These are phyloP conservation scores for Globomyces sp. DNA, from an alignment of 371 early-diverging fungal genomes.

Conservation along the genomic window DNA sequence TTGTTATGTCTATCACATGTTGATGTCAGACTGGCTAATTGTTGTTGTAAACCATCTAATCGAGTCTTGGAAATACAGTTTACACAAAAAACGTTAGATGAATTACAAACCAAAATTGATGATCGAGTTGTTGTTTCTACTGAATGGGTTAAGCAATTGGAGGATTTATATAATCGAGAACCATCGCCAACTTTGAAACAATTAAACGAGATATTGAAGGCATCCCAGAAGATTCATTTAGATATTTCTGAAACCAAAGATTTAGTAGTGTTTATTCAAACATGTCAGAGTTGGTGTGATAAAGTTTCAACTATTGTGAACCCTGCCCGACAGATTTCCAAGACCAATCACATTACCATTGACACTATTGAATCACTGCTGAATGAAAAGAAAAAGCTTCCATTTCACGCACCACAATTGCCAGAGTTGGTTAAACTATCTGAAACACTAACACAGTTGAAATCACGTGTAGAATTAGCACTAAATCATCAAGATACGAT, in stretches of 20 bases:
- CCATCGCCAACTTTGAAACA: constrained; percentile 54
- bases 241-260: constrained; percentile 46
- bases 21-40: not conserved
- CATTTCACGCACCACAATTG: constrained; percentile 55
- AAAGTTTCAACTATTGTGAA: constrained; percentile 33
- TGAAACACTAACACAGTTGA: constrained; percentile 1
- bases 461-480: too few relatives aligned
- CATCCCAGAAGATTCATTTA: constrained; percentile 52
- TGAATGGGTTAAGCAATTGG: constrained; percentile 19
- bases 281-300: constrained; percentile 18
- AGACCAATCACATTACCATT: constrained; percentile 25
- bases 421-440: constrained; percentile 40
- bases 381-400: constrained; percentile 37
- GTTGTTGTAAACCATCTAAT: constrained; percentile 8
- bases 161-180: constrained; percentile 13
- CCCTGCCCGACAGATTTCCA: constrained; percentile 27
- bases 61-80: constrained; percentile 26
- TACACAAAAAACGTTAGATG: constrained; percentile 8
- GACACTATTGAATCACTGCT: constrained; percentile 43
- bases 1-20: constrained; percentile 9
- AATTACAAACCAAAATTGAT: not conserved
- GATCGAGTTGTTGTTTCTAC: constrained; percentile 13
- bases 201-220: constrained; percentile 48
- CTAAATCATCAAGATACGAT: too few relatives aligned
- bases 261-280: constrained; percentile 47